Evolutionary conservation across 1,284 basidiomycete species (phyloP), one percentile per base, ranked within the genome.

Genomic region (Flammula alnicola): DNA sequence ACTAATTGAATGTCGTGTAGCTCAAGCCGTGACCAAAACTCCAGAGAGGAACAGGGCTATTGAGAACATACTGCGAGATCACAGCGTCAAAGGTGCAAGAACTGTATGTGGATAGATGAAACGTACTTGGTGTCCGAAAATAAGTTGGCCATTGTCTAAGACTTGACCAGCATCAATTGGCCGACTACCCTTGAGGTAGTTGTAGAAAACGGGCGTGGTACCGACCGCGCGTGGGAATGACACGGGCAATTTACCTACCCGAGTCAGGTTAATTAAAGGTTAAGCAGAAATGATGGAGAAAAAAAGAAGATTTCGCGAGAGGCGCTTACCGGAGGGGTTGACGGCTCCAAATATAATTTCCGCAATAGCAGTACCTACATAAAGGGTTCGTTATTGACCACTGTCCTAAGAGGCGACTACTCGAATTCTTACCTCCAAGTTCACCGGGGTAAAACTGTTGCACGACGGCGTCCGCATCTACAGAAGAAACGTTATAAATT

Each of bases 361-460:
- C 0, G 85, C 84, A 1, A 88, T 63, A 1, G 85, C 84, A 2
- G 80, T 70, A 5, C 71, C 70, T 70, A 25, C 12, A 11, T 17
- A 8, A 17, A 30, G 32, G 11, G 16, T 35, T n/a, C 20, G 25
- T n/a, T 30, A 31, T 29, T 10, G 39, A 10, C 14, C 7, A 9
- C 30, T 26, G 12, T 22, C 12, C 31, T 27, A 16, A 4, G 35
- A 33, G 31, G 29, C 16, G 11, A 26, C 31, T 9, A 6, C n/a
- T 32, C 2, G 16, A 16, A 26, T 11, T 44, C 59, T 33, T 23
- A 70, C 84, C 84, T 51, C 83, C 83, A 23, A 82, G 70, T 63
- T 88, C 85, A 0, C 84, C 86, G 8, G 83, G 83, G 58, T 88
- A 88, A 68, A 88, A 86, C 62, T 88, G 83, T 58, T 86, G 84